Base-by-base conservation (phyloP, 305 asterid genomes). In the Withania somnifera region DNA sequence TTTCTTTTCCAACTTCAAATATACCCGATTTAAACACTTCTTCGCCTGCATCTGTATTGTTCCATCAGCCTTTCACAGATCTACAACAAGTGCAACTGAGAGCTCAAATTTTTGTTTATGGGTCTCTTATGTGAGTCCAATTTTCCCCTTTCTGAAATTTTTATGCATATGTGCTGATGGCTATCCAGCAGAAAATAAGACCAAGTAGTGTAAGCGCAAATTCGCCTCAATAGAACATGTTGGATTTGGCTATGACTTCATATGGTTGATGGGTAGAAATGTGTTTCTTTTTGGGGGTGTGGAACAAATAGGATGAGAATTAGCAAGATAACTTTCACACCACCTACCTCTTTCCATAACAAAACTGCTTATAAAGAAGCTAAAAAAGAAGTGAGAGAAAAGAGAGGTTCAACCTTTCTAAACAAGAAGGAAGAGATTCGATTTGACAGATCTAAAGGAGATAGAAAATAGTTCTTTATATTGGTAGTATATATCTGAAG, bases 31-130 rank as follows among this genome's bases (percentile, higher is more conserved):
- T 92, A 84, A 95, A 95, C 87, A 86, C 93, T 50, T 88, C 97
- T 53, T 85, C 93, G 82, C 86, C 92, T 78, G 71, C 92, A 58
- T 87, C 98, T 28, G 83, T 84, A 69, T 87, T 89, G 82, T 93
- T 91, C 86, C 97, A 87, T 82, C 99, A 97, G 85, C 98, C 99
- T 86, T 95, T 97, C 85, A 91, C 98, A 19, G 99, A 93, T 89
- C 82, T 89, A 81, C 99, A 97, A 83, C 99, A 97, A 95, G 91
- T 95, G 88, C 98, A 97, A 85, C 88, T 97, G 64, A 95, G 99
- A 63, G 99, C 99, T 11, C 99, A 97, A 82, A 97, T 97, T 83
- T 92, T 95, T 84, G 98, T 97, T 80, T 97, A 97, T 88, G 99
- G 99, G 79, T 92, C 98, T 86, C 91, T 97, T 67, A 97, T 97